Conservation (phyloP, 129 eudicot genomes). For the Cynara cardunculus region DNA sequence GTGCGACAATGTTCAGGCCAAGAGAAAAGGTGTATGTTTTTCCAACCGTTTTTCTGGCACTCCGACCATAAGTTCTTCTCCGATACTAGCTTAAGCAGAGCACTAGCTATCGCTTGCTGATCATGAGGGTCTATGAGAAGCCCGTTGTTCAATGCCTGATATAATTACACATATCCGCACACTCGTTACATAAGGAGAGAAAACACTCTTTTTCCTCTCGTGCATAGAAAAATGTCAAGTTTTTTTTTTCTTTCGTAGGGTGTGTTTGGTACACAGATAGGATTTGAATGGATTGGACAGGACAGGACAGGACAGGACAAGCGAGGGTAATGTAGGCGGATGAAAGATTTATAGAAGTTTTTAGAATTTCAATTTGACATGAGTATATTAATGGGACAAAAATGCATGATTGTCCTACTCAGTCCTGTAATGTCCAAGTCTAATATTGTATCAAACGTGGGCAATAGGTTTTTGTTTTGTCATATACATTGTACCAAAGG, state of each 20-base stretch:
- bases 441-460: not conserved
- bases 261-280: too few species aligned
- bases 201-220: too few species aligned
- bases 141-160: constrained; percentile 78
- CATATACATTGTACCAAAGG: not conserved
- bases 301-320: too few species aligned
- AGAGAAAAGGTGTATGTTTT: constrained; percentile 82
- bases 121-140: constrained; percentile 84
- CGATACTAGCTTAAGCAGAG: constrained; percentile 78
- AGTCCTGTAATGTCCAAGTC: not conserved
- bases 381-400: not conserved
- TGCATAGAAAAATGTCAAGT: too few species aligned
- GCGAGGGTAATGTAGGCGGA: too few species aligned
- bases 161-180: not conserved
- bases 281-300: too few species aligned
- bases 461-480: not conserved
- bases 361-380: not conserved
- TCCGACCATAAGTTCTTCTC: constrained; percentile 87
- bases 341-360: too few species aligned
- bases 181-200: not conserved
- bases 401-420: not conserved
- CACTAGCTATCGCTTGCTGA: constrained; percentile 72
- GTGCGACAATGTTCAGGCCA: constrained; percentile 96
- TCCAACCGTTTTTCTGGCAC: constrained; percentile 77
- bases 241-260: too few species aligned